Conservation (phyloP, 805 yeast genomes). For the Suhomyces tanzawaensis region DNA sequence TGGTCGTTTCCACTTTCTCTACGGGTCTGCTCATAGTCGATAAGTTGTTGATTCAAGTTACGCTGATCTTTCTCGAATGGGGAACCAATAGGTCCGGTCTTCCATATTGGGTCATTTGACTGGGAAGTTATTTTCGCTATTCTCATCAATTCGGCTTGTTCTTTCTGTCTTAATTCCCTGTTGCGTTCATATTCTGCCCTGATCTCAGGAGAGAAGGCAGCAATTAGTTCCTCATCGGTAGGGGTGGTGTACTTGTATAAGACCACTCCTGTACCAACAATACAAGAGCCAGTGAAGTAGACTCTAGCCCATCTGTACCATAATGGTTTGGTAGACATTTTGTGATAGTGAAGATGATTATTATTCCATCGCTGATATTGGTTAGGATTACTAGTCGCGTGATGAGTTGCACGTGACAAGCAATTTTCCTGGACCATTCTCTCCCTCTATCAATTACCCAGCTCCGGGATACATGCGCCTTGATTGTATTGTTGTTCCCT, state of each 20-base stretch:
- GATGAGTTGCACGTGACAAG: no score
- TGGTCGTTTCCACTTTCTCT: slow-evolving; percentile 42
- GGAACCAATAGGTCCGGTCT: slow-evolving; percentile 63
- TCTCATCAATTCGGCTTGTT: slow-evolving; percentile 67
- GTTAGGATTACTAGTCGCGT: no score
- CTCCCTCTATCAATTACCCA: no score
- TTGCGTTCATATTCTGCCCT: slow-evolving; percentile 71
- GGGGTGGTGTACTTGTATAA: slow-evolving; percentile 77
- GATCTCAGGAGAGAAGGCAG: slow-evolving; percentile 77
- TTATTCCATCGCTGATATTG: no score
- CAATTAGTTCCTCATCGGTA: slow-evolving; percentile 75
- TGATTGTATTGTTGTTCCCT: no score
- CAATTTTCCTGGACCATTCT: no score
- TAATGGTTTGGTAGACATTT: slow-evolving; percentile 32
- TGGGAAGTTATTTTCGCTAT: slow-evolving; percentile 61
- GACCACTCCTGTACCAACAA: slow-evolving; percentile 70
- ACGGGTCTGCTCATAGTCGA: slow-evolving; percentile 47
- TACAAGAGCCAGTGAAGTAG: slow-evolving; percentile 58
- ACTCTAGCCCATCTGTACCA: slow-evolving; percentile 62
- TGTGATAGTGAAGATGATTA: no score
- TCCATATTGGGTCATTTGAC: slow-evolving; percentile 80
- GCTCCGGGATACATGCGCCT: no score
- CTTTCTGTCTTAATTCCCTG: slow-evolving; percentile 57
- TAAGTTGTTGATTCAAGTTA: slow-evolving; percentile 32
- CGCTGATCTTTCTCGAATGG: slow-evolving; percentile 60